phyloP scores from a whole-genome alignment of 495 filamentous ascomycete species.

The Xylaria telfairii region DNA sequence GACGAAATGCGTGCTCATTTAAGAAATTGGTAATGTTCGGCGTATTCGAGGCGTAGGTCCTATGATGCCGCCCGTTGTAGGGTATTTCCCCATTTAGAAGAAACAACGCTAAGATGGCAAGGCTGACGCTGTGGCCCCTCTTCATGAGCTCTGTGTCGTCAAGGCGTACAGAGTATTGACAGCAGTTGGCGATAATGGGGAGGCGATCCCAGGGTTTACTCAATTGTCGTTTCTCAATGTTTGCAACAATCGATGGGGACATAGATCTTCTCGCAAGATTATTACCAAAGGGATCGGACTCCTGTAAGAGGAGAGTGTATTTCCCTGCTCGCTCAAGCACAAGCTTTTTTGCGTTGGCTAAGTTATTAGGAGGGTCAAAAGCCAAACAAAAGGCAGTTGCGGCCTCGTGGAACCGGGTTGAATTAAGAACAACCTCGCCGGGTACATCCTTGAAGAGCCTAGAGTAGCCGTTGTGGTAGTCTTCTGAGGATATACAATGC shows the following conservation, averaged over 20 bases:
- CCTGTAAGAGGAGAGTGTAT: conserved; percentile 2
- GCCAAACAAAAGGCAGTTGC: conserved; percentile 16
- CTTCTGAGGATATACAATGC: neutral
- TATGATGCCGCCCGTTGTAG: neutral
- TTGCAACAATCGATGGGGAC: neutral
- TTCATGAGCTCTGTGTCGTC: neutral
- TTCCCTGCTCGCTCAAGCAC: conserved; percentile 12
- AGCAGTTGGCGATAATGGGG: conserved; percentile 4
- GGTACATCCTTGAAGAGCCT: neutral
- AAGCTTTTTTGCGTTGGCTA: neutral
- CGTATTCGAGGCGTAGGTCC: neutral
- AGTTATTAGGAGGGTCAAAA: neutral
- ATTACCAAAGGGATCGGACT: neutral
- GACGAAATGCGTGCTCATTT: neutral
- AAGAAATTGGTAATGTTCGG: neutral
- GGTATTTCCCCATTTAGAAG: conserved; percentile 7
- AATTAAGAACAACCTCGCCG: conserved; percentile 17
- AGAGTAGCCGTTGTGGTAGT: neutral
- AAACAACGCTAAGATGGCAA: neutral
- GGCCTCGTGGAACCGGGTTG: conserved; percentile 10
- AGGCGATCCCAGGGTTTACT: neutral
- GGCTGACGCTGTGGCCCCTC: neutral
- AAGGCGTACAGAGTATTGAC: conserved; percentile 2
- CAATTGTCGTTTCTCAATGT: neutral
- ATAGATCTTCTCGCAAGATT: neutral